A percentile compares a stretch with the other conserved stretches of the same genome.
These are phyloP conservation scores for Candida sanyaensis DNA, from an alignment of 1,139 yeast genomes.

Conservation along the genomic window DNA sequence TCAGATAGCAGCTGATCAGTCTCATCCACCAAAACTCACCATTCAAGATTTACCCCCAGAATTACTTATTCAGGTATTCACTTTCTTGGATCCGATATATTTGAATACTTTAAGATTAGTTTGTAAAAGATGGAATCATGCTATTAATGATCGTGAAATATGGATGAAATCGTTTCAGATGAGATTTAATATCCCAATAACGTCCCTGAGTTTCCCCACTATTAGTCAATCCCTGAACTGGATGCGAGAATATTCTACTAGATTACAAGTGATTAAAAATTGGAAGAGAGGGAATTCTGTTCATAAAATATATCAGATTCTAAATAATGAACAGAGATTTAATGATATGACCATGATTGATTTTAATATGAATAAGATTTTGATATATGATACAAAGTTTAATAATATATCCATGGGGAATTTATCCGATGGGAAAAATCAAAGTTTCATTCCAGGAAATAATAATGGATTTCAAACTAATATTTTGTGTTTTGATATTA, in stretches of 20 bases:
- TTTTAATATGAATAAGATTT: slow-evolving; percentile 37
- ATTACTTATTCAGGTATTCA: slow-evolving; percentile 54
- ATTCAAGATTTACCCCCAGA: slow-evolving; percentile 57
- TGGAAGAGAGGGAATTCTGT: slow-evolving; percentile 54
- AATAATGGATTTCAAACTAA: slow-evolving; percentile 17
- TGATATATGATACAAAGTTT: slow-evolving; percentile 31
- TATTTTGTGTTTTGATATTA: slow-evolving; percentile 26
- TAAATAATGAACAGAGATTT: slow-evolving; percentile 27
- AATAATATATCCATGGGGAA: slow-evolving; percentile 43
- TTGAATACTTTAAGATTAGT: slow-evolving; percentile 52
- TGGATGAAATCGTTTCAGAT: slow-evolving; percentile 61
- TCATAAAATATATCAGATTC: slow-evolving; percentile 33
- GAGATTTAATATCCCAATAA: slow-evolving; percentile 40
- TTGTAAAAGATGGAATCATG: slow-evolving; percentile 52
- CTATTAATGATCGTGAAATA: slow-evolving; percentile 57
- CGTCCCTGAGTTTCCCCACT: slow-evolving; percentile 66
- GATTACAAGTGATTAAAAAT: slow-evolving; percentile 42
- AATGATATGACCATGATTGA: slow-evolving; percentile 33
- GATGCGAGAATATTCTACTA: slow-evolving; percentile 55
- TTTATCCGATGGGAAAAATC: slow-evolving; percentile 42
- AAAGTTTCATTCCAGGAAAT: slow-evolving; percentile 40
- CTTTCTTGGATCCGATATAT: slow-evolving; percentile 58
- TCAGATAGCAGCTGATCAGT: neutral
- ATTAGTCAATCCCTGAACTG: slow-evolving; percentile 54
- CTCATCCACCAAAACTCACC: slow-evolving; percentile 3